A percentile compares a stretch with the other conserved stretches of the same genome.
Evolutionary conservation across 495 filamentous ascomycete genomes (phyloP).

Genomic region (Tuber brumale): DNA sequence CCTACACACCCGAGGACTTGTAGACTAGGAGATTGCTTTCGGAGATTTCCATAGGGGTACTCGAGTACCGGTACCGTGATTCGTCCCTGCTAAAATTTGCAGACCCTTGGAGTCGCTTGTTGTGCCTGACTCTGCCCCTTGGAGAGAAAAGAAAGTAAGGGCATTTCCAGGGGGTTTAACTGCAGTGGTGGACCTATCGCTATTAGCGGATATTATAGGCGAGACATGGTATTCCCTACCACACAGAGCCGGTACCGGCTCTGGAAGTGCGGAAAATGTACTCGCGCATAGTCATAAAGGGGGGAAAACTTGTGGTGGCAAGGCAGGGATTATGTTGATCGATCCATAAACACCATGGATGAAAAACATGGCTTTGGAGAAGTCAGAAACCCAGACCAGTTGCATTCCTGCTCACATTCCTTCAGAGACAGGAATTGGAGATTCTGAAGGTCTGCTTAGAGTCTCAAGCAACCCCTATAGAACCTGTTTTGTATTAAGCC

Average conservation of each 20-base stretch:
- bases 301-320: too few relatives aligned
- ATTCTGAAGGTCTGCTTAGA: too few relatives aligned
- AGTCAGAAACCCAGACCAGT: too few relatives aligned
- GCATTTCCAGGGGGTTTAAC: neutral
- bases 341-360: too few relatives aligned
- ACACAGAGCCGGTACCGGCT: neutral
- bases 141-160: neutral
- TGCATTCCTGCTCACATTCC: too few relatives aligned
- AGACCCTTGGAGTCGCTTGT: neutral
- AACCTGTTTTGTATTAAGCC: too few relatives aligned
- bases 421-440: too few relatives aligned
- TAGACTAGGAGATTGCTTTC: neutral
- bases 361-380: too few relatives aligned
- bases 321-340: too few relatives aligned
- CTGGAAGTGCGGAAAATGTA: neutral
- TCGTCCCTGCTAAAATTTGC: neutral
- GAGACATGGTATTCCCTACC: neutral
- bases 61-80: neutral
- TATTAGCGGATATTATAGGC: neutral
- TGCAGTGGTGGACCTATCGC: neutral
- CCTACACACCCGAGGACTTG: too few relatives aligned
- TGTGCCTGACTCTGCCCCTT: neutral
- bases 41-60: neutral
- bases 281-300: too few relatives aligned
- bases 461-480: too few relatives aligned